Base-by-base conservation (phyloP, 108 stramenopile species). In the Stephanodiscus triporus region DNA sequence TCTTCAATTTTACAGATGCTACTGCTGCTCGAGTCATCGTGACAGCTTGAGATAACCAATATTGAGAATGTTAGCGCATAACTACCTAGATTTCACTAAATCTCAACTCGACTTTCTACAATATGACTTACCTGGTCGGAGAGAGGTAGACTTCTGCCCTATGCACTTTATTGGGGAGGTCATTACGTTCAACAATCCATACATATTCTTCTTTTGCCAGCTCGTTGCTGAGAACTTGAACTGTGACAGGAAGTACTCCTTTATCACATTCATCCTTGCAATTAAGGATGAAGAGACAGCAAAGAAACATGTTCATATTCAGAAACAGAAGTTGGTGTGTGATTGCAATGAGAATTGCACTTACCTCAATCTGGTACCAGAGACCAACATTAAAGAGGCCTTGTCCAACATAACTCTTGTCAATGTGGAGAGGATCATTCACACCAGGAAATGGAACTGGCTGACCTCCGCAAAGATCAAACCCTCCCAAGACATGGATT, bases 321-420 rank as follows among this genome's bases (percentile, higher is more conserved):
- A 36, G 36, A 36, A 36, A 36, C 36, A 36, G 36, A 36, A 36
- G 36, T 36, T 36, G 4, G 6, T 36, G 59, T 38, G 37, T 38
- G 59, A 60, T 60, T 60, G 37, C 37, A 6, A 60, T 9, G 4
- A 38, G 4, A 60, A 38, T 10, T 20, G 59, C n/a, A 20, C 59
- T 60, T 9, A 60, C 59, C 59, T n/a, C 23, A 60, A 60, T 60
- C 20, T 60, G 59, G 9, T 60, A 60, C 59, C 59, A 60, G 36
- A 60, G 23, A 17, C 23, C 23, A 17, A 60, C 59, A 4, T 10
- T 9, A 20, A 60, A n/a, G 23, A 60, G 37, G n/a, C n/a, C n/a
- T 60, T 17, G n/a, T 34, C 20, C 37, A 60, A 22, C 32, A 36
- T 4, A 36, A 36, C 36, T 36, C 36, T 36, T 36, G 9, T 60